Percentiles rank a stretch among this genome's conserved stretches.
Conservation (phyloP, 805 yeast genomes). For the Ogataea pilisensis region DNA sequence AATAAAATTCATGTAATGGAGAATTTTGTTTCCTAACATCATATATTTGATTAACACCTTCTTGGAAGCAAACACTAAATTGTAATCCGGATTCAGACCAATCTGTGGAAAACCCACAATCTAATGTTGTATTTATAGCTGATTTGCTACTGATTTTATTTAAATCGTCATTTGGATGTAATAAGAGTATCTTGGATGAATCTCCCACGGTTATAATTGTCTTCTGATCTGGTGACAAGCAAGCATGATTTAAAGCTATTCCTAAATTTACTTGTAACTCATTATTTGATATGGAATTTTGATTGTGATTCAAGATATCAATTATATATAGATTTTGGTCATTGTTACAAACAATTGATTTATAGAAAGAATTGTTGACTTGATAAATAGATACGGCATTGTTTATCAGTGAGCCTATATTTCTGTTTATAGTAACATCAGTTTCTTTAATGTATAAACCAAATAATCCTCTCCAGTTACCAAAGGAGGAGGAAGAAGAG, state of each 20-base stretch:
- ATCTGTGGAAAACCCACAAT: conserved; percentile 78
- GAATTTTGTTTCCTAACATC: conserved; percentile 61
- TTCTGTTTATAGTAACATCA: conserved; percentile 44
- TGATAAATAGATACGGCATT: conserved; percentile 64
- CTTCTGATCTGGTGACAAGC: conserved; percentile 58
- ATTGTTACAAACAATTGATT: conserved; percentile 75
- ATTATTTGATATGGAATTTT: conserved; percentile 26
- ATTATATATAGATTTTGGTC: conserved; percentile 68
- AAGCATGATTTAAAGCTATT: conserved; percentile 72
- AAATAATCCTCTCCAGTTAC: conserved; percentile 58
- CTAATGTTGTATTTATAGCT: conserved; percentile 49
- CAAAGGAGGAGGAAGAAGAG: conserved; percentile 19
- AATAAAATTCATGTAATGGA: conserved; percentile 52
- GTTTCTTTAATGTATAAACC: conserved; percentile 51
- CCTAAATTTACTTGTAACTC: conserved; percentile 42
- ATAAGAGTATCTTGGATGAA: conserved; percentile 56
- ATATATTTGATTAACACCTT: conserved; percentile 73
- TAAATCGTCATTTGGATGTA: conserved; percentile 38
- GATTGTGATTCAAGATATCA: conserved; percentile 46
- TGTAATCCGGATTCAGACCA: conserved; percentile 71
- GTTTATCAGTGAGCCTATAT: conserved; percentile 78
- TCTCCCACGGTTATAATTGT: conserved; percentile 74
- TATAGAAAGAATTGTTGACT: conserved; percentile 40
- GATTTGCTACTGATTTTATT: conserved; percentile 31
- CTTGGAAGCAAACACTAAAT: conserved; percentile 81